Evolutionary conservation across 2,329 filamentous ascomycete species (phyloP), one percentile per base, ranked within the genome.

Genomic region (Pseudogymnoascus sp.): DNA sequence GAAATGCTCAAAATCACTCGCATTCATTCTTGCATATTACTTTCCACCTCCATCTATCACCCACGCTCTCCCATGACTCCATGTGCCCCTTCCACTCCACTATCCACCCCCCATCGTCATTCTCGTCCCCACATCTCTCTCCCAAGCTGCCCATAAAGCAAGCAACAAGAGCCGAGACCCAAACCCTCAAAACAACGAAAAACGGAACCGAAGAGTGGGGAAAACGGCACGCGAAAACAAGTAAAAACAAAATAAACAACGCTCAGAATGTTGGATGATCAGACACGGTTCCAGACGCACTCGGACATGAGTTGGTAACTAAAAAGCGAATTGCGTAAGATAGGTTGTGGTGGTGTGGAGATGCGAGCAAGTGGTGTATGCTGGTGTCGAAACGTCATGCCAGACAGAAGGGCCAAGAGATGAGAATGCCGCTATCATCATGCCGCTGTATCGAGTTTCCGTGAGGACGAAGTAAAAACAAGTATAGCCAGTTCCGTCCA

Each of bases 191-290:
- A 48, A 30, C 45, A 52, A 41, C 12, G 5, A 19, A 41, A 23
- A 9, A n/a, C 45, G 2, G 8, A 10, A n/a, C 45, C 1, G 8
- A 10, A 18, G 45, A 52, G 26, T 52, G 45, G 45, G 45, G 45
- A 52, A 52, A 18, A 18, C 41, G 41, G 23, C 18, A 48, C 23
- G 28, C 41, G 23, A 10, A 48, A 18, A 52, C 23, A 52, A 30
- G 45, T 52, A 18, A 48, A 48, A 26, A 45, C 23, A n/a, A 48
- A 28, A 15, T 15, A 28, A 52, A 52, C 26, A n/a, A 52, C 45
- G 45, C 45, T 52, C 45, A 52, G 23, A 30, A 52, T 52, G 45
- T 52, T 52, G 45, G 45, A 52, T 52, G 45, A 52, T 52, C 45
- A 52, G 45, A 52, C 45, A 52, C 26, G 45, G 45, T 52, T 52